Evolutionary conservation across 2,329 filamentous ascomycete species (phyloP).

Genomic region (Berkeleyomyces basicola): DNA sequence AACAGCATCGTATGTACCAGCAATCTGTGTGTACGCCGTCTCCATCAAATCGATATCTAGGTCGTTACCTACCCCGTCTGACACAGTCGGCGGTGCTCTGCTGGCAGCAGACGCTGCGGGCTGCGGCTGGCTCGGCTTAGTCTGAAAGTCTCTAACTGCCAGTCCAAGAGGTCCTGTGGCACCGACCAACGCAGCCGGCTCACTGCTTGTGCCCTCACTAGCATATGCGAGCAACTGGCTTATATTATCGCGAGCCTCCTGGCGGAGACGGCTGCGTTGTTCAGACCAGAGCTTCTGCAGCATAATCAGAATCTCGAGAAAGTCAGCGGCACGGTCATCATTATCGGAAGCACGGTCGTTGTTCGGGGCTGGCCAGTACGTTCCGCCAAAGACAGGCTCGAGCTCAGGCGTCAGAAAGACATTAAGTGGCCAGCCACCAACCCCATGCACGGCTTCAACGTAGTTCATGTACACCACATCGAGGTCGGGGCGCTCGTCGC

Average conservation of each 20-base stretch:
- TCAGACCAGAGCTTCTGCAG: slow-evolving; percentile 60
- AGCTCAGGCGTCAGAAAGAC: slow-evolving; percentile 91
- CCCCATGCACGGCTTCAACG: slow-evolving; percentile 78
- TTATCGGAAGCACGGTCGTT: slow-evolving; percentile 24
- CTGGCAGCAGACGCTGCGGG: neutral
- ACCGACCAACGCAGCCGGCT: neutral
- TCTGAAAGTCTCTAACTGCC: neutral
- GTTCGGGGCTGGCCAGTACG: slow-evolving; percentile 80
- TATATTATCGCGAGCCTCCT: slow-evolving; percentile 70
- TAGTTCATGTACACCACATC: slow-evolving; percentile 98
- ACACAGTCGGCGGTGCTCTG: slow-evolving; percentile 3
- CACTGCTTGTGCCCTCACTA: slow-evolving; percentile 45
- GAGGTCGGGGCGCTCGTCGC: slow-evolving; percentile 84
- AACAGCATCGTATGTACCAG: slow-evolving; percentile 58
- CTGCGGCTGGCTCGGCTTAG: neutral
- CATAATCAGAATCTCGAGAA: slow-evolving; percentile 69
- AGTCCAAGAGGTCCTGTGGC: neutral
- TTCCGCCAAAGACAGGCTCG: slow-evolving; percentile 87
- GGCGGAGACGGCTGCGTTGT: slow-evolving; percentile 66
- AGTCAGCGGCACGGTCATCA: slow-evolving; percentile 47
- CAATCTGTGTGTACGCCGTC: slow-evolving; percentile 71
- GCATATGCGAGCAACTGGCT: slow-evolving; percentile 72
- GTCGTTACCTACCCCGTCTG: slow-evolving; percentile 36
- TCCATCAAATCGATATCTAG: slow-evolving; percentile 83
- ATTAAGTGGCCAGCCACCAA: slow-evolving; percentile 87